A percentile compares a stretch with the other conserved stretches of the same genome.
Evolutionary conservation across 345 rosid species (phyloP).

Genomic region (Citrus sinensis): DVS_A1.0 CM039165.1:16146501-16147000

Average conservation of each 20-base stretch:
- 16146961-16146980: not conserved
- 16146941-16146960: not conserved
- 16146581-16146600: not conserved
- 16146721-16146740: not conserved
- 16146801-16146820: constrained; percentile 64
- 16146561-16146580: not conserved
- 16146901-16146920: no score
- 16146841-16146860: constrained; percentile 67
- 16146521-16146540: not conserved
- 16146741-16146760: not conserved
- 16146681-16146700: not conserved
- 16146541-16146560: not conserved
- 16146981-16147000: not conserved
- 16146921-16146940: no score
- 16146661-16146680: not conserved
- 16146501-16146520: not conserved
- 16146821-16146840: constrained; percentile 77
- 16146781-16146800: constrained; percentile 88
- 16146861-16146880: constrained; percentile 64
- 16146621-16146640: not conserved
- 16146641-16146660: constrained; percentile 25
- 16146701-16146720: not conserved
- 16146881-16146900: not conserved
- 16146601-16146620: not conserved
- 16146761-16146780: not conserved